Conservation (phyloP, 352 stramenopile species). For the Salisapilia sapeloensis region DNA sequence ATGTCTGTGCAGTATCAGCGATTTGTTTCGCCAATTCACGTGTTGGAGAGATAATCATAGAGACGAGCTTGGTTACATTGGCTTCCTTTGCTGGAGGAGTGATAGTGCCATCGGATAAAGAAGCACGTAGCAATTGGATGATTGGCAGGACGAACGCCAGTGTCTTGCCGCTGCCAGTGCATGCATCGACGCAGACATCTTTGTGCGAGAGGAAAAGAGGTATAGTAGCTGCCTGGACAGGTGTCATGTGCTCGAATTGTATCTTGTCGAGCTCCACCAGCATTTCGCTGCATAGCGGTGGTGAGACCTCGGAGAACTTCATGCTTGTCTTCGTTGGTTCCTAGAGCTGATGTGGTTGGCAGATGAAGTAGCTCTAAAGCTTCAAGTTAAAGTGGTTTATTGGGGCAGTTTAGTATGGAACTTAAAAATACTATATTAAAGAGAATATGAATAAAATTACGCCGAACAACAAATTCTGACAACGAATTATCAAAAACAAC, state of each 20-base stretch:
- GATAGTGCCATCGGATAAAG: slow-evolving; percentile 43
- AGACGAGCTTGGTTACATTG: slow-evolving; percentile 42
- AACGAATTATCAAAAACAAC: no score
- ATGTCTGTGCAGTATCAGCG: slow-evolving; percentile 46
- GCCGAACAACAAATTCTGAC: no score
- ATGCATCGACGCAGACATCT: slow-evolving; percentile 89
- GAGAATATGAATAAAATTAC: no score
- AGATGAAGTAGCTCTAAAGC: no score
- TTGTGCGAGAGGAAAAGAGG: slow-evolving; percentile 90
- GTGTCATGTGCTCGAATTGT: slow-evolving; percentile 83
- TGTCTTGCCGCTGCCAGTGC: slow-evolving; percentile 91
- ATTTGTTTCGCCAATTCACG: slow-evolving; percentile 79
- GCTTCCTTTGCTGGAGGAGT: slow-evolving; percentile 21
- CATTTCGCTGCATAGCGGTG: slow-evolving; percentile 53
- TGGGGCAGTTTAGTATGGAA: no score
- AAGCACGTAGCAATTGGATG: slow-evolving; percentile 78
- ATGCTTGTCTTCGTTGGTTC: no score
- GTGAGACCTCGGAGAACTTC: slow-evolving; percentile 72
- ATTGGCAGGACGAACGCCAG: slow-evolving; percentile 90
- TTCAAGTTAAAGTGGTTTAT: no score
- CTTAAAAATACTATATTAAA: no score
- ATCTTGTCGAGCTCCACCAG: slow-evolving; percentile 53
- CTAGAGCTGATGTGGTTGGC: no score
- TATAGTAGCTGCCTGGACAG: slow-evolving; percentile 83
- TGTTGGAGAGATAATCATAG: slow-evolving; percentile 81